Evolutionary conservation across 768 basidiomycete genomes (phyloP).

Genomic region (Cystobasidium ongulense): DNA sequence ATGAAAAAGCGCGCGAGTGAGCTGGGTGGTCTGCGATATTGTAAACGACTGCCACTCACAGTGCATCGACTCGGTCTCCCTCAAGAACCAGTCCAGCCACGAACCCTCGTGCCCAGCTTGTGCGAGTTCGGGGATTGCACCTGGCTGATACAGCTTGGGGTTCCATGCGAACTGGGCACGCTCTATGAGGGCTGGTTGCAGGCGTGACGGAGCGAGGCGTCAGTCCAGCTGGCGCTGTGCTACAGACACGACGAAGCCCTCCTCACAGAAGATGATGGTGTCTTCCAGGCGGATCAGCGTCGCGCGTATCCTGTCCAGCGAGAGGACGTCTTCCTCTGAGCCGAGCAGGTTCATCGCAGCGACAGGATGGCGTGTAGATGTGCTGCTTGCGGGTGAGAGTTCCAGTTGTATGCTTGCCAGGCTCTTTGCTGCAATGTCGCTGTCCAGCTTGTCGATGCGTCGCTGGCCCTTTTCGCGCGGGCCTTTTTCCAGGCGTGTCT

Average conservation of each 20-base stretch:
- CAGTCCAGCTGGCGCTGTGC: conserved; percentile 12
- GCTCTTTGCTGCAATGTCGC: not conserved
- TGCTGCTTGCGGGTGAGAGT: not conserved
- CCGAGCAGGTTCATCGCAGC: conserved; percentile 11
- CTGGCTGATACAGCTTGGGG: conserved; percentile 65
- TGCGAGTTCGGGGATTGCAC: conserved; percentile 65
- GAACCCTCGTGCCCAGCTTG: conserved; percentile 67
- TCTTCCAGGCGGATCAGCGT: conserved; percentile 87
- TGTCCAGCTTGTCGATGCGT: not conserved
- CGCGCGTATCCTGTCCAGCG: conserved; percentile 55
- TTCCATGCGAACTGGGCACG: conserved; percentile 95
- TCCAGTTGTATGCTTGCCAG: not conserved
- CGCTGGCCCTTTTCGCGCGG: too few species aligned
- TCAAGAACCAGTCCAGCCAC: conserved; percentile 97
- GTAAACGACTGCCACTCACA: conserved; percentile 52
- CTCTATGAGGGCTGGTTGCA: conserved; percentile 67
- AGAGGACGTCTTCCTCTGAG: conserved; percentile 9
- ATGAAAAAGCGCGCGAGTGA: not conserved
- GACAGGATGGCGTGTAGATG: not conserved
- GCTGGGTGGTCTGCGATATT: not conserved
- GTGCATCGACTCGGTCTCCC: conserved; percentile 89
- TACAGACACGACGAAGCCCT: not conserved
- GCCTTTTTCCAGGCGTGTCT: not conserved
- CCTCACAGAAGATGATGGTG: conserved; percentile 80
- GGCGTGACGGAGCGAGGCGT: not conserved